Evolutionary conservation across 164 flowering plant species (phyloP).

Genomic region (Brasenia schreberi): DNA sequence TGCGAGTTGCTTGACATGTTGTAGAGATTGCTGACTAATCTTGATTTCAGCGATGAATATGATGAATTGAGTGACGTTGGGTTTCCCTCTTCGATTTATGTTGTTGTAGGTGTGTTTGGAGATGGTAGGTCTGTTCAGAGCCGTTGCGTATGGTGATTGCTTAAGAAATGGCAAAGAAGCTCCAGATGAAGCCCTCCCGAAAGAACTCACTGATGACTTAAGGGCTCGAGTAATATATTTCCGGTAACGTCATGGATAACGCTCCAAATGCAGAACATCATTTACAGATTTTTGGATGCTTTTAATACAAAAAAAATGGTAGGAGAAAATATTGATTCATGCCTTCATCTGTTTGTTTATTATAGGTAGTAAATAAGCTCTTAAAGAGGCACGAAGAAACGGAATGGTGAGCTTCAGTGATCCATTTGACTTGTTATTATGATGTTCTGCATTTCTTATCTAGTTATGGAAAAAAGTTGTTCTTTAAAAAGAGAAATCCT

Average conservation of each 20-base stretch:
- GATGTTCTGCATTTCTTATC: not conserved
- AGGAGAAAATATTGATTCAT: too few species aligned
- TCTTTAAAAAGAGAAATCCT: not conserved
- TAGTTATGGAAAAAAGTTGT: not conserved
- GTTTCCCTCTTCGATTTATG: not conserved
- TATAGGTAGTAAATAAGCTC: conserved; percentile 71
- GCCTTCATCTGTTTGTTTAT: too few species aligned
- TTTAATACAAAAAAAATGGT: too few species aligned
- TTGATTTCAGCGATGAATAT: too few species aligned
- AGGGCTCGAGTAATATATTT: conserved; percentile 51
- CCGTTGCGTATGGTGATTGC: conserved; percentile 64
- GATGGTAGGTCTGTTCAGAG: conserved; percentile 87
- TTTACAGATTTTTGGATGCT: not conserved
- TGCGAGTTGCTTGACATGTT: too few species aligned
- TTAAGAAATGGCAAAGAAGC: conserved; percentile 61
- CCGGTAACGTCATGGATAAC: too few species aligned
- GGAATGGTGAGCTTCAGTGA: conserved; percentile 36
- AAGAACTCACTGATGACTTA: conserved; percentile 79
- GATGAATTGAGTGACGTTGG: too few species aligned
- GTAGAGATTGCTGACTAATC: too few species aligned
- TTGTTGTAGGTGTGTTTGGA: conserved; percentile 41
- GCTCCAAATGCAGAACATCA: too few species aligned
- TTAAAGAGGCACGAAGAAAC: conserved; percentile 74
- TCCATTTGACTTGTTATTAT: not conserved
- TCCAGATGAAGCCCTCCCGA: conserved; percentile 59